Percentiles rank a stretch among this genome's conserved stretches.
Conservation (phyloP, 1,284 basidiomycete genomes). For the Abortiporus biennis region DNA sequence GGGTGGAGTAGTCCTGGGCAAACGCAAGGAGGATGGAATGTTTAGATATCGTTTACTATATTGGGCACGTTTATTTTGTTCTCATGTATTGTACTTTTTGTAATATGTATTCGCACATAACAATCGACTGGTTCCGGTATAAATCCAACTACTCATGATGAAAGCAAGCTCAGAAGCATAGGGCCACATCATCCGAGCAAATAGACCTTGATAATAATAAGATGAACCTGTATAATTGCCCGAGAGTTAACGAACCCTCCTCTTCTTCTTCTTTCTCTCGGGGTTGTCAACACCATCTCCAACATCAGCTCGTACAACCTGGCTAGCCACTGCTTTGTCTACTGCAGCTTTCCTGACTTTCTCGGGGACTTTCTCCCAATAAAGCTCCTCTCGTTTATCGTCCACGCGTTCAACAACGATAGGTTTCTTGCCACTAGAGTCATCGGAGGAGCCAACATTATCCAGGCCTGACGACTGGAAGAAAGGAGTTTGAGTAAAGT, state of each 20-base stretch:
- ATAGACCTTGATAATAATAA: too few relatives aligned
- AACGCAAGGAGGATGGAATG: constrained; percentile 25
- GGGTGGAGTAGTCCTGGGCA: constrained; percentile 20
- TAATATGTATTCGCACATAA: too few relatives aligned
- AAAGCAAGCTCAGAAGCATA: too few relatives aligned
- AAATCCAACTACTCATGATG: too few relatives aligned
- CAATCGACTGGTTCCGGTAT: too few relatives aligned
- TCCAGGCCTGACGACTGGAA: constrained; percentile 40
- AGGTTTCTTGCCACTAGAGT: constrained; percentile 14
- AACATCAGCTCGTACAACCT: too few relatives aligned
- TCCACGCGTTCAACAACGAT: constrained; percentile 45
- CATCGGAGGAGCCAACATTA: background rate
- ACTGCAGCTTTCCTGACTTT: constrained; percentile 56
- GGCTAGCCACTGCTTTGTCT: constrained; percentile 29
- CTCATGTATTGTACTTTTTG: constrained; percentile 9
- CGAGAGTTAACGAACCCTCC: too few relatives aligned
- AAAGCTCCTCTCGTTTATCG: constrained; percentile 56
- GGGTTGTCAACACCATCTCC: too few relatives aligned
- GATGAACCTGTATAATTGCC: too few relatives aligned
- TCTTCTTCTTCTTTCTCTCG: too few relatives aligned
- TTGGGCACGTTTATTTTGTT: constrained; percentile 6
- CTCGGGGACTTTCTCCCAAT: constrained; percentile 69
- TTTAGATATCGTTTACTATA: constrained; percentile 13
- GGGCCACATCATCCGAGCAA: too few relatives aligned
- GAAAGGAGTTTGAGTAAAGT: constrained; percentile 33